Percentiles rank a stretch among this genome's conserved stretches.
Evolutionary conservation across 164 flowering plant species (phyloP).

Genomic region (Vitis rotundifolia): DNA sequence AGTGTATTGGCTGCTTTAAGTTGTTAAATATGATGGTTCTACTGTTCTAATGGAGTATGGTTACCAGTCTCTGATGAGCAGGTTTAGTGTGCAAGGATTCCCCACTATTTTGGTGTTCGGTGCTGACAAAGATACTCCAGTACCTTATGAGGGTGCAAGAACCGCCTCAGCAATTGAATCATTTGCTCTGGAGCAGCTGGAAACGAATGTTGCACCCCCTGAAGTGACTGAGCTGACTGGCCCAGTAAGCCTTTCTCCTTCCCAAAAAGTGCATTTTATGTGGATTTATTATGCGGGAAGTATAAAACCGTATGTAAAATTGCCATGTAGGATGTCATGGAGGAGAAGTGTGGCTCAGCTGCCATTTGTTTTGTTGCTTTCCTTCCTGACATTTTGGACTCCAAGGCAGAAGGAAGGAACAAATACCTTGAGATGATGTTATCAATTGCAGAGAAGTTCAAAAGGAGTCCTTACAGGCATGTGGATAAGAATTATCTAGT

Average conservation of each 20-base stretch:
- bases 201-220: conserved; percentile 74
- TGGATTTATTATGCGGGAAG: background rate
- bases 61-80: conserved; percentile 92
- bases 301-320: conserved; percentile 1
- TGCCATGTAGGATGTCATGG: conserved; percentile 73
- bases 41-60: conserved; percentile 19
- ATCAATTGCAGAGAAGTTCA: conserved; percentile 85
- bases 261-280: background rate
- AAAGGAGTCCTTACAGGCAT: conserved; percentile 90
- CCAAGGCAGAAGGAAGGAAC: conserved; percentile 96
- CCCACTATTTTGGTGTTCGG: conserved; percentile 95
- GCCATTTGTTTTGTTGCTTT: conserved; percentile 96
- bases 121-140: conserved; percentile 77
- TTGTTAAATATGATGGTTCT: conserved; percentile 10
- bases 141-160: conserved; percentile 90
- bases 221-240: conserved; percentile 86
- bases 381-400: conserved; percentile 95
- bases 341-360: conserved; percentile 90
- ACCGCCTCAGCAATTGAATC: conserved; percentile 86
- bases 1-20: background rate
- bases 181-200: conserved; percentile 84
- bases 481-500: background rate
- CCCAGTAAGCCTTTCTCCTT: conserved; percentile 43
- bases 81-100: conserved; percentile 91
- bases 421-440: conserved; percentile 68